Evolutionary conservation across 306 rosid species (phyloP).

Genomic region (Trifolium dubium): DNA sequence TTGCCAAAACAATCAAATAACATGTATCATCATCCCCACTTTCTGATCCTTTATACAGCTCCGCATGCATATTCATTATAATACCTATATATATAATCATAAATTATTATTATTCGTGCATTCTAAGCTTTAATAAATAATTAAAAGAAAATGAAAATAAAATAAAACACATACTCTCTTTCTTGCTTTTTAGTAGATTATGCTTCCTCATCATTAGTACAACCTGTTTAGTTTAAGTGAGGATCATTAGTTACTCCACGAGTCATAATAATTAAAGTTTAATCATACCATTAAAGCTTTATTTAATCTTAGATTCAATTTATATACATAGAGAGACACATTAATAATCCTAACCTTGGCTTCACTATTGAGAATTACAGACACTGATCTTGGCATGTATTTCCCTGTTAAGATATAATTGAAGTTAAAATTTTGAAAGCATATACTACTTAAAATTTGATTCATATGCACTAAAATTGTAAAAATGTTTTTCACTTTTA

Average conservation of each 20-base stretch:
- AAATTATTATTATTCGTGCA: neutral
- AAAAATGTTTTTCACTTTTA: neutral
- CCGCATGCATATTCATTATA: slow-evolving; percentile 69
- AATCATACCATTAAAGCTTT: neutral
- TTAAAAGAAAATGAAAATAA: neutral
- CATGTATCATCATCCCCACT: slow-evolving; percentile 64
- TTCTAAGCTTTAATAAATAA: neutral
- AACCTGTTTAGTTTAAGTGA: slow-evolving; percentile 56
- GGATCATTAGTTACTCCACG: slow-evolving; percentile 15
- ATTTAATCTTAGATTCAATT: slow-evolving; percentile 12
- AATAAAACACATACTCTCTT: slow-evolving; percentile 64
- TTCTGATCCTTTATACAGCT: slow-evolving; percentile 73
- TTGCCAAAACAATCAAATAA: slow-evolving; percentile 70
- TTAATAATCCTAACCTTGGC: slow-evolving; percentile 60
- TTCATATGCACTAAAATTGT: neutral
- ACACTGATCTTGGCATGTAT: slow-evolving; percentile 64
- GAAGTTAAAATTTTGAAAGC: slow-evolving; percentile 14
- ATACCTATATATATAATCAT: slow-evolving; percentile 37
- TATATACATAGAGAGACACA: neutral
- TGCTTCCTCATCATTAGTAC: slow-evolving; percentile 74
- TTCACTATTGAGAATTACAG: slow-evolving; percentile 61
- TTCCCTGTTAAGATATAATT: slow-evolving; percentile 62
- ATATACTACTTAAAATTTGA: neutral
- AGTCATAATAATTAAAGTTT: neutral
- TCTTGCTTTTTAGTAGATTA: slow-evolving; percentile 61